Evolutionary conservation across 2,329 filamentous ascomycete species (phyloP).

Genomic region (Talaromyces sp.): DNA sequence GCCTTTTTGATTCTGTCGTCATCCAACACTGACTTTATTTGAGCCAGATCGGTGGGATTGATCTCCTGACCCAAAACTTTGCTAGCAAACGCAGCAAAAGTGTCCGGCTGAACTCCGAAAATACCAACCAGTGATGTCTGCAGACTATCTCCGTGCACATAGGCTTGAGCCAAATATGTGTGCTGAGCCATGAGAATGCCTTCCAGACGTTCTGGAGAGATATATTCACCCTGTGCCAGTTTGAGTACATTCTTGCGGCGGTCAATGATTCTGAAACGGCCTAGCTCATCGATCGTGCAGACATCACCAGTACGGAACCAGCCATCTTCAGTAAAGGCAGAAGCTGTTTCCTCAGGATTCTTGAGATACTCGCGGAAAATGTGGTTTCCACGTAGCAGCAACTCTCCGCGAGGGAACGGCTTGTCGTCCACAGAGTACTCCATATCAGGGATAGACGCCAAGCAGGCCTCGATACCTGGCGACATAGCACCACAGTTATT

Average conservation of each 20-base stretch:
- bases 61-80: slow-evolving; percentile 70
- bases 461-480: slow-evolving; percentile 68
- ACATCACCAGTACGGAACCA: slow-evolving; percentile 99
- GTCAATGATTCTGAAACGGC: slow-evolving; percentile 90
- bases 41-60: slow-evolving; percentile 60
- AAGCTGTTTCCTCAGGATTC: slow-evolving; percentile 81
- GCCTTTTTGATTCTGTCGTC: slow-evolving; percentile 70
- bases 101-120: slow-evolving; percentile 80
- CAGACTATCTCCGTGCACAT: slow-evolving; percentile 83
- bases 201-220: slow-evolving; percentile 94
- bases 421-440: slow-evolving; percentile 86
- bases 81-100: slow-evolving; percentile 76
- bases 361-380: slow-evolving; percentile 87
- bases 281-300: slow-evolving; percentile 75
- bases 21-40: slow-evolving; percentile 62
- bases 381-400: slow-evolving; percentile 75
- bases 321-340: slow-evolving; percentile 77
- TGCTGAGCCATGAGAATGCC: slow-evolving; percentile 85
- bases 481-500: slow-evolving; percentile 79
- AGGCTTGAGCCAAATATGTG: slow-evolving; percentile 73
- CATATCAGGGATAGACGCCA: slow-evolving; percentile 87
- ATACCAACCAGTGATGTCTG: slow-evolving; percentile 80
- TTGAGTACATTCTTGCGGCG: slow-evolving; percentile 99
- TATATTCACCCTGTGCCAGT: slow-evolving; percentile 95
- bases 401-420: slow-evolving; percentile 84